phyloP scores from a whole-genome alignment of 2,329 filamentous ascomycete genomes.

The Cordyceps sp. region DNA sequence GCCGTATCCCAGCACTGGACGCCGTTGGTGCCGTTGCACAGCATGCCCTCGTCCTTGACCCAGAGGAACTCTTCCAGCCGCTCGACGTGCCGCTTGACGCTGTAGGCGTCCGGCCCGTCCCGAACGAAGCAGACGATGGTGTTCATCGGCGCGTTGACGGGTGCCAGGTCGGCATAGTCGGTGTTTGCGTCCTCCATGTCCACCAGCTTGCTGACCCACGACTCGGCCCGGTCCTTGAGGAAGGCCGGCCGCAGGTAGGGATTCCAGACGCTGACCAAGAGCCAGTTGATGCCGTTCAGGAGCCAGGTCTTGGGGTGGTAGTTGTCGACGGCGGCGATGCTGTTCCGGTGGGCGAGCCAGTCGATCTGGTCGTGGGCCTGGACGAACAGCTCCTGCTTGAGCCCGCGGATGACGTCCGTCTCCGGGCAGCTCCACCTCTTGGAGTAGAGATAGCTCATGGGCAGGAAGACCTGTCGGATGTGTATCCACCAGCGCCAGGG shows the following conservation, averaged over 20 bases:
- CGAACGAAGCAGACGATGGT: conserved; percentile 71
- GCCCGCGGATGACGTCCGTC: conserved; percentile 52
- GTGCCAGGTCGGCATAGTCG: conserved; percentile 68
- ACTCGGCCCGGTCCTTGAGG: conserved; percentile 57
- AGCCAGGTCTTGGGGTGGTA: conserved; percentile 86
- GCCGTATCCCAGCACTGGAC: conserved; percentile 95
- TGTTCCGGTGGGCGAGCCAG: conserved; percentile 66
- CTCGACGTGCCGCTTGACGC: conserved; percentile 62
- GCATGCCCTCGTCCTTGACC: conserved; percentile 84
- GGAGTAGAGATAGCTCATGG: conserved; percentile 83
- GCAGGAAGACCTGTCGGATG: conserved; percentile 88
- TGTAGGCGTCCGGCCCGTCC: conserved; percentile 59
- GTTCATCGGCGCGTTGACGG: conserved; percentile 84
- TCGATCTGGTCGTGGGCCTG: conserved; percentile 64
- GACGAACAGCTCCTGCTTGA: conserved; percentile 70
- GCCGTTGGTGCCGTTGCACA: conserved; percentile 94
- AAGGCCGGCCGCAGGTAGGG: conserved; percentile 54
- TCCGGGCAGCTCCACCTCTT: conserved; percentile 64
- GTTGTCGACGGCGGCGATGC: conserved; percentile 65
- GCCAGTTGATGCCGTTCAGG: conserved; percentile 62
- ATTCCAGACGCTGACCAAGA: conserved; percentile 64
- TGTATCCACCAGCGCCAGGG: conserved; percentile 98
- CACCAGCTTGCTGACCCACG: conserved; percentile 68
- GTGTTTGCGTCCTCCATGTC: conserved; percentile 90
- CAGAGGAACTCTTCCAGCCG: conserved; percentile 76